phyloP scores from a whole-genome alignment of 1,284 basidiomycete genomes.

The Papiliotrema terrestris region DNA sequence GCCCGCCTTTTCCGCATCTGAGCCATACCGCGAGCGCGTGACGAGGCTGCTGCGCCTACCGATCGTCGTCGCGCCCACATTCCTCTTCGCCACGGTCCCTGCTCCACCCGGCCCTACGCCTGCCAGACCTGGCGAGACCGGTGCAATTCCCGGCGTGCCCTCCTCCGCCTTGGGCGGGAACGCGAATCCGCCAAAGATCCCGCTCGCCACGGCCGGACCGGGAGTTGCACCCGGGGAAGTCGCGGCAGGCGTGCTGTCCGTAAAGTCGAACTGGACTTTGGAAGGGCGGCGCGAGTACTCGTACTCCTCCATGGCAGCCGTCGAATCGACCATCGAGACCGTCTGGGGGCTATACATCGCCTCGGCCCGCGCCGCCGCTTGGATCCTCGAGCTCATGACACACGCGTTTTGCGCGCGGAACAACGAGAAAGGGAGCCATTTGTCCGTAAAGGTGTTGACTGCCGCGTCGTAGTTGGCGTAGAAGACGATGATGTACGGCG shows the following conservation, averaged over 20 bases:
- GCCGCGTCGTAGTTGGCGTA: conserved; percentile 50
- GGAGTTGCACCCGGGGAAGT: neutral
- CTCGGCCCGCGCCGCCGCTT: no score
- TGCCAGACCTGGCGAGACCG: neutral
- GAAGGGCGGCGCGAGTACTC: conserved; percentile 32
- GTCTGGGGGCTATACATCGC: neutral
- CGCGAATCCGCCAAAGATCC: conserved; percentile 19
- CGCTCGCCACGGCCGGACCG: neutral
- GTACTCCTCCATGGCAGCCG: neutral
- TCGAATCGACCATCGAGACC: neutral
- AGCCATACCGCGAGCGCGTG: neutral
- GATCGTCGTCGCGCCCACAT: neutral
- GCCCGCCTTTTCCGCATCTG: neutral
- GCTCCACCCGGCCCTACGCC: neutral
- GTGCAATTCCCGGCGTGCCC: neutral
- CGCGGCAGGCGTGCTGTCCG: conserved; percentile 1
- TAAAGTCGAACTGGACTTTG: conserved; percentile 46
- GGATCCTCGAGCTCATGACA: conserved; percentile 42
- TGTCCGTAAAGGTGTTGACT: conserved; percentile 45
- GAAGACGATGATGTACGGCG: conserved; percentile 49
- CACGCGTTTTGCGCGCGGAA: conserved; percentile 50
- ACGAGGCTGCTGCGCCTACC: neutral
- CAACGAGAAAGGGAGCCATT: conserved; percentile 51
- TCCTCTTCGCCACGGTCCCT: neutral
- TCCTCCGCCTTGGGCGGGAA: conserved; percentile 20